Conservation (phyloP, 371 early-diverging fungal genomes). For the Mucor mucedo region DNA sequence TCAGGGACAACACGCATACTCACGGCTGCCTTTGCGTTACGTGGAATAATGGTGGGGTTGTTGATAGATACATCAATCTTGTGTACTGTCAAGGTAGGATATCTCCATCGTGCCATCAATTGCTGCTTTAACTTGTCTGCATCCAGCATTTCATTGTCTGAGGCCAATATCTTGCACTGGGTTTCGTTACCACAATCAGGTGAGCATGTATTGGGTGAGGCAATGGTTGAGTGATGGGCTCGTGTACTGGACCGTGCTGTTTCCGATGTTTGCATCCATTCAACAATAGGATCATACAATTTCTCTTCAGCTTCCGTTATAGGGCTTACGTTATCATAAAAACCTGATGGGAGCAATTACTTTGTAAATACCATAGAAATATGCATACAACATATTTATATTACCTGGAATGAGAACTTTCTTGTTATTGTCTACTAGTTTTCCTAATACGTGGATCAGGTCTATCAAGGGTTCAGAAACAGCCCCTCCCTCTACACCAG, state of each 20-base stretch:
- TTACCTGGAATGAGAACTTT: constrained; percentile 65
- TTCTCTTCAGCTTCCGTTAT: constrained; percentile 56
- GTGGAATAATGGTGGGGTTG: constrained; percentile 77
- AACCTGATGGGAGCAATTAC: constrained; percentile 34
- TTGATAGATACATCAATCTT: constrained; percentile 78
- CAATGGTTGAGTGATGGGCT: constrained; percentile 41
- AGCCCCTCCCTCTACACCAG: constrained; percentile 87
- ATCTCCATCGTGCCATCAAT: constrained; percentile 82
- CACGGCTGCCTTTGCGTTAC: constrained; percentile 69
- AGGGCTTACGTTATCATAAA: constrained; percentile 63
- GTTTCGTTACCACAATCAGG: constrained; percentile 20
- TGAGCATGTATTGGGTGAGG: constrained; percentile 26
- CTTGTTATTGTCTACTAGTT: constrained; percentile 63
- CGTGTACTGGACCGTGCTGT: constrained; percentile 29
- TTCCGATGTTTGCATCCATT: constrained; percentile 49
- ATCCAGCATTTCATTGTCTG: constrained; percentile 29
- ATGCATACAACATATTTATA: background rate
- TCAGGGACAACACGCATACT: constrained; percentile 86
- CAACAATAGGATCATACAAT: constrained; percentile 60
- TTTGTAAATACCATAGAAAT: background rate
- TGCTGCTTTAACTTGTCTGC: constrained; percentile 38
- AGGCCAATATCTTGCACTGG: constrained; percentile 30
- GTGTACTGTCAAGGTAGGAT: constrained; percentile 84
- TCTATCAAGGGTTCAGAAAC: constrained; percentile 80
- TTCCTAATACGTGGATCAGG: constrained; percentile 69